A percentile compares a stretch with the other conserved stretches of the same genome.
These are phyloP conservation scores for Phytopythium chamaehyphon DNA, from an alignment of 352 stramenopile species.

Conservation along the genomic window DNA sequence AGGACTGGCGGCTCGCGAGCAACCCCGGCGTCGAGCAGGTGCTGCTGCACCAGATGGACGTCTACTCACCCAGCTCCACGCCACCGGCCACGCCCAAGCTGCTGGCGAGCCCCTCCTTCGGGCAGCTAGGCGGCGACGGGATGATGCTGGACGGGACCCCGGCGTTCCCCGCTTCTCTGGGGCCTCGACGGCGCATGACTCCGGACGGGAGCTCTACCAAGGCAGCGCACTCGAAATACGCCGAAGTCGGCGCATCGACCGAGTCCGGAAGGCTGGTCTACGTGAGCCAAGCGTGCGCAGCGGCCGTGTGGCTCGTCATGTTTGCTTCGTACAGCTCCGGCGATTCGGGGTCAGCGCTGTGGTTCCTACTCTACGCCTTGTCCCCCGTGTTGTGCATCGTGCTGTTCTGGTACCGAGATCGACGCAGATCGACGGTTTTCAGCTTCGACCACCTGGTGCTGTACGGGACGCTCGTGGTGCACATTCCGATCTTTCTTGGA, in stretches of 20 bases:
- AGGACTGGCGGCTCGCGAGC: neutral
- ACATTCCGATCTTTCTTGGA: conserved; percentile 76
- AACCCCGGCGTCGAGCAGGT: neutral
- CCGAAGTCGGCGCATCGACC: neutral
- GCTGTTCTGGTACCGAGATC: conserved; percentile 43
- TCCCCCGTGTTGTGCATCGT: conserved; percentile 58
- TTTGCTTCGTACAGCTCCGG: conserved; percentile 56
- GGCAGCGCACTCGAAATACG: neutral
- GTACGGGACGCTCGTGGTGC: conserved; percentile 73
- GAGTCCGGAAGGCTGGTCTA: conserved; percentile 28
- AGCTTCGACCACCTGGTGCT: conserved; percentile 69
- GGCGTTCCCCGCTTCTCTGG: neutral
- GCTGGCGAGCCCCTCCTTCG: neutral
- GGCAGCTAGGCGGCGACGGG: neutral
- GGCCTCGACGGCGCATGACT: conserved; percentile 1
- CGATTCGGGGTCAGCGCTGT: conserved; percentile 26
- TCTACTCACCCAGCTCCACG: conserved; percentile 10
- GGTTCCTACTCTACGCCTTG: conserved; percentile 61
- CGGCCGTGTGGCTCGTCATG: conserved; percentile 66
- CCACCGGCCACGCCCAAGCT: neutral
- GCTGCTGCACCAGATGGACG: conserved; percentile 14
- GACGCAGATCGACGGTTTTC: conserved; percentile 18
- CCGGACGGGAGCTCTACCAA: neutral
- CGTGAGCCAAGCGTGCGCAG: conserved; percentile 31
- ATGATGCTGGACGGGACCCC: neutral